Evolutionary conservation across 768 basidiomycete species (phyloP).

Genomic region (Xerocomus potaroensis): DNA sequence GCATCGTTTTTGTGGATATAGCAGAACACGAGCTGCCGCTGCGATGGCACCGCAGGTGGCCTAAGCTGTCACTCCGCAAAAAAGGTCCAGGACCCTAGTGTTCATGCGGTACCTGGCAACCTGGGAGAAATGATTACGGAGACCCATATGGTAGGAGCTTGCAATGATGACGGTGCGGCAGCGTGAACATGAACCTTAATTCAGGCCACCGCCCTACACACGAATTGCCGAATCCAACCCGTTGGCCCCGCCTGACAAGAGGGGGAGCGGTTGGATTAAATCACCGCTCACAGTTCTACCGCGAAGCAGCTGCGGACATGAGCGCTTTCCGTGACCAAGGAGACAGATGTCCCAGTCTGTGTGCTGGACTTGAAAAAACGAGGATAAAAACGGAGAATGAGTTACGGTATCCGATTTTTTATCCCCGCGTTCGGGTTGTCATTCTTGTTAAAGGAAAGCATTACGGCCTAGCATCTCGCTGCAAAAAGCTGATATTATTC

Average conservation of each 20-base stretch:
- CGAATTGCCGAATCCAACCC: constrained; percentile 7
- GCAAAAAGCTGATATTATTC: not conserved
- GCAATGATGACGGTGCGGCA: not conserved
- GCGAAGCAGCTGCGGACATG: constrained; percentile 21
- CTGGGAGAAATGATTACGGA: not conserved
- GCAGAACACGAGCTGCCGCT: not conserved
- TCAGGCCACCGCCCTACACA: not conserved
- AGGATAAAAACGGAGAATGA: too few relatives aligned
- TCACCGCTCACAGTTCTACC: constrained; percentile 8
- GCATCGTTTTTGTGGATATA: not conserved
- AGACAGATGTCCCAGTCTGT: constrained; percentile 11
- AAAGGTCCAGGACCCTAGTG: not conserved
- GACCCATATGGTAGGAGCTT: not conserved
- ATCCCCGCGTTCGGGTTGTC: too few relatives aligned
- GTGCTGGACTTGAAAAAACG: too few relatives aligned
- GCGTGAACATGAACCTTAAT: not conserved
- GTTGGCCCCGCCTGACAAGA: not conserved
- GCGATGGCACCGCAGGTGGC: constrained; percentile 4
- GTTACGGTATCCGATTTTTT: not conserved
- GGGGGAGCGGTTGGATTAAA: not conserved
- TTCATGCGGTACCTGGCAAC: constrained; percentile 17
- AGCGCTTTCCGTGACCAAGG: not conserved
- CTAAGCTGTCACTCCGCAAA: not conserved
- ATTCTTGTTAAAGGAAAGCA: too few relatives aligned
- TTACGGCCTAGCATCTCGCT: too few relatives aligned